A percentile compares a stretch with the other conserved stretches of the same genome.
phyloP scores from a whole-genome alignment of 2,329 filamentous ascomycete species.

The Hypomyces rosellus region DNA sequence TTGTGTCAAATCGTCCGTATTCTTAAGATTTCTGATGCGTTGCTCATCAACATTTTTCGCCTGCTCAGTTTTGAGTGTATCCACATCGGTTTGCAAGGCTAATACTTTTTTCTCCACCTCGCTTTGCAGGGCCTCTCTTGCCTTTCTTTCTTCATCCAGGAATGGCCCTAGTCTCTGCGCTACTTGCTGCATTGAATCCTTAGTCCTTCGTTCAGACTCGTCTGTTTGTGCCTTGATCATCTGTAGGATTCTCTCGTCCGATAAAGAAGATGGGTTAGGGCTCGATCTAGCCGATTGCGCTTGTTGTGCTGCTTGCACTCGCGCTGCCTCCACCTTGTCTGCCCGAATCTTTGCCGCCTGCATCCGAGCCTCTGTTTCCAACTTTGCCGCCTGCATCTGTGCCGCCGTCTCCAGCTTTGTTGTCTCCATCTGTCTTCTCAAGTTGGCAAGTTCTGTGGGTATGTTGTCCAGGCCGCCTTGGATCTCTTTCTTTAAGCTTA shows the following conservation, averaged over 20 bases:
- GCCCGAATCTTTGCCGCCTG: background rate
- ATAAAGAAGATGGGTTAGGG: too few species aligned
- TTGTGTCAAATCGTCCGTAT: conserved; percentile 26
- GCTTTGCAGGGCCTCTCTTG: conserved; percentile 11
- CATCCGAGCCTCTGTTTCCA: background rate
- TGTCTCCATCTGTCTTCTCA: background rate
- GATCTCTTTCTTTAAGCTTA: background rate
- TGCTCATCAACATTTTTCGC: conserved; percentile 13
- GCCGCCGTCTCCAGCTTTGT: background rate
- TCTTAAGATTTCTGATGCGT: conserved; percentile 12
- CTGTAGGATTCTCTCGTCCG: too few species aligned
- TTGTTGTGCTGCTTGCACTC: too few species aligned
- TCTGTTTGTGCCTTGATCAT: too few species aligned
- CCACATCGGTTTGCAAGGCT: conserved; percentile 2
- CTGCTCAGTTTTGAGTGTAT: background rate
- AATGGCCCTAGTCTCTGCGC: conserved; percentile 11
- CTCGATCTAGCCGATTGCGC: too few species aligned
- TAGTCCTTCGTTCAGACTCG: too few species aligned
- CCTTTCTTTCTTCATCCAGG: conserved; percentile 17
- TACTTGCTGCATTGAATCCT: too few species aligned
- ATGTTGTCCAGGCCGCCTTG: background rate
- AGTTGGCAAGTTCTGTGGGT: too few species aligned
- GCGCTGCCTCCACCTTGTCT: too few species aligned
- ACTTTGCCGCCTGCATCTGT: background rate
- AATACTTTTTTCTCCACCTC: conserved; percentile 4